phyloP scores from a whole-genome alignment of 805 yeast genomes.

The Barnettozyma salicaria region DNA sequence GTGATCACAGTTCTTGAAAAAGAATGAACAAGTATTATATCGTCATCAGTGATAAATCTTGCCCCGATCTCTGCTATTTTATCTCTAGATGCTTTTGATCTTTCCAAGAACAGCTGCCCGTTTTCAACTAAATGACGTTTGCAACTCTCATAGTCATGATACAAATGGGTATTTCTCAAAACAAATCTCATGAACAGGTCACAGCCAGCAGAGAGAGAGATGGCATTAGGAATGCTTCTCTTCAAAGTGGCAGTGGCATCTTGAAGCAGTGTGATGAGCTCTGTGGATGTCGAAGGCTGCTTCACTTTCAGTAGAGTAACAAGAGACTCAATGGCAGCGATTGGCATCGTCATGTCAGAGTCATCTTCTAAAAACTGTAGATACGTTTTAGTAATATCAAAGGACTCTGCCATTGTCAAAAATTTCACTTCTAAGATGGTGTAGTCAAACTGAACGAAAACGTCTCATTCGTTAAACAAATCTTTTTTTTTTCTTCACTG shows the following conservation, averaged over 20 bases:
- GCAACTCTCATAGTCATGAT: slow-evolving; percentile 93
- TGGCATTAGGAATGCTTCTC: slow-evolving; percentile 78
- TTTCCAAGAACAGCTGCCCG: slow-evolving; percentile 83
- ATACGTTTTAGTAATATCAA: slow-evolving; percentile 81
- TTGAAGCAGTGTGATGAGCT: slow-evolving; percentile 74
- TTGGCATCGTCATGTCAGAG: slow-evolving; percentile 98
- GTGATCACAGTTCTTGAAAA: slow-evolving; percentile 85
- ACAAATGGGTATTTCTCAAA: slow-evolving; percentile 77
- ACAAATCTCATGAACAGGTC: slow-evolving; percentile 94
- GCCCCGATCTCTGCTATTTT: slow-evolving; percentile 84
- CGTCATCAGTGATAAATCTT: slow-evolving; percentile 90
- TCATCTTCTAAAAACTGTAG: slow-evolving; percentile 78
- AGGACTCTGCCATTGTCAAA: slow-evolving; percentile 32
- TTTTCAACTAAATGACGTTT: slow-evolving; percentile 83
- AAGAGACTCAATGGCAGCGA: slow-evolving; percentile 94
- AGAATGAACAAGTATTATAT: slow-evolving; percentile 83
- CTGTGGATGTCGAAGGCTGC: slow-evolving; percentile 92
- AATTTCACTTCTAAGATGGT: too few species aligned
- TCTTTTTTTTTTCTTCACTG: too few species aligned
- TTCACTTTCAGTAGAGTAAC: slow-evolving; percentile 76
- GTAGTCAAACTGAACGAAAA: too few species aligned
- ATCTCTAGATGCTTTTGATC: slow-evolving; percentile 86
- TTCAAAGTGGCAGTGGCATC: slow-evolving; percentile 73
- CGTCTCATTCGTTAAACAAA: background rate
- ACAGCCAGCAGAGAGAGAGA: slow-evolving; percentile 94